These are phyloP conservation scores for Pulveroboletus sp. DNA, from an alignment of 768 basidiomycete genomes.

Conservation along the genomic window DNA sequence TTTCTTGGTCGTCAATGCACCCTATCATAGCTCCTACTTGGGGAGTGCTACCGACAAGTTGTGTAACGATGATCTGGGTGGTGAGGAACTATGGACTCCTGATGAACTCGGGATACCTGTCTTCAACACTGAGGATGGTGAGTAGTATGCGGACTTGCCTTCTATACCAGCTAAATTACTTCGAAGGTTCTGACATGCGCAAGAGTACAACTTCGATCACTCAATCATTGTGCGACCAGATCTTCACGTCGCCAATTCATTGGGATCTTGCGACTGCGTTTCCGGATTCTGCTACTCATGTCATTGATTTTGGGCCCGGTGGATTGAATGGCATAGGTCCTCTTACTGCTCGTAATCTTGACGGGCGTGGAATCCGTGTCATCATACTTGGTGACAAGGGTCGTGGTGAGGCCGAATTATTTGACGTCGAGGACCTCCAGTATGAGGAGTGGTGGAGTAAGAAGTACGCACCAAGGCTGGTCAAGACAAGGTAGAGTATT, in stretches of 20 bases:
- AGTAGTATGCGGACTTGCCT: slow-evolving; percentile 28
- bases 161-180: slow-evolving; percentile 13
- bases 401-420: slow-evolving; percentile 85
- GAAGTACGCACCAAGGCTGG: slow-evolving; percentile 77
- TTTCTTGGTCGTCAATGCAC: slow-evolving; percentile 93
- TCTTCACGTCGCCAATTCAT: slow-evolving; percentile 88
- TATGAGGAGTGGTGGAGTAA: slow-evolving; percentile 90
- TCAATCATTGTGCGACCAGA: slow-evolving; percentile 85
- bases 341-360: slow-evolving; percentile 83
- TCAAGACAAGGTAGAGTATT: slow-evolving; percentile 74
- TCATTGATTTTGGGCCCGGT: slow-evolving; percentile 95
- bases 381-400: slow-evolving; percentile 88
- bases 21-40: slow-evolving; percentile 92
- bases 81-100: slow-evolving; percentile 72
- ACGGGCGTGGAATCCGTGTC: slow-evolving; percentile 89
- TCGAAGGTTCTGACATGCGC: slow-evolving; percentile 80
- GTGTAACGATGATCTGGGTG: slow-evolving; percentile 66
- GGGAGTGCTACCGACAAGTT: slow-evolving; percentile 69
- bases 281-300: slow-evolving; percentile 87
- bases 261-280: slow-evolving; percentile 90
- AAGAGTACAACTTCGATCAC: slow-evolving; percentile 65
- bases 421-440: slow-evolving; percentile 56
- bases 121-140: slow-evolving; percentile 90
- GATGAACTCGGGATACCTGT: slow-evolving; percentile 77
- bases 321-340: slow-evolving; percentile 91